Percentiles rank a stretch among this genome's conserved stretches.
These are phyloP conservation scores for Phytophthora sansomeana DNA, from an alignment of 352 stramenopile genomes.

Conservation along the genomic window DNA sequence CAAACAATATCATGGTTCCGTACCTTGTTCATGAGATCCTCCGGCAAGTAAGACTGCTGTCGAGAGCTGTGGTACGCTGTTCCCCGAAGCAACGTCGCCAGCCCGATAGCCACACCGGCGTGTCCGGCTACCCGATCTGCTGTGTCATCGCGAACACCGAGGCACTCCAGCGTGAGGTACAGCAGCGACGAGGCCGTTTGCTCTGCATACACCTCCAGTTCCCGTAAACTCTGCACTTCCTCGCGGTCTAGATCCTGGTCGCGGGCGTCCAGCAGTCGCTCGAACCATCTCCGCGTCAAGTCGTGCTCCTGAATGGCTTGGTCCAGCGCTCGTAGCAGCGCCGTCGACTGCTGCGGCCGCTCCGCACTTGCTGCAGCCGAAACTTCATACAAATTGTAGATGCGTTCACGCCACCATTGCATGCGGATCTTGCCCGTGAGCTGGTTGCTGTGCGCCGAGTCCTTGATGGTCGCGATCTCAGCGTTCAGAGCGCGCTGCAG, in stretches of 20 bases:
- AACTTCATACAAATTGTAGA: slow-evolving; percentile 73
- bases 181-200: slow-evolving; percentile 90
- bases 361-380: slow-evolving; percentile 35
- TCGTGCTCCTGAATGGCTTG: slow-evolving; percentile 72
- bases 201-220: slow-evolving; percentile 90
- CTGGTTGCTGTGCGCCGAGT: slow-evolving; percentile 87
- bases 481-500: slow-evolving; percentile 89
- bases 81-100: slow-evolving; percentile 85
- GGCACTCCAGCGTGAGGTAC: slow-evolving; percentile 90
- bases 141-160: slow-evolving; percentile 75
- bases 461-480: slow-evolving; percentile 91
- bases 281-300: slow-evolving; percentile 92
- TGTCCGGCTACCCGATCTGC: slow-evolving; percentile 86
- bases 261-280: slow-evolving; percentile 90
- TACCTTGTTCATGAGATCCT: slow-evolving; percentile 84
- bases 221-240: slow-evolving; percentile 66
- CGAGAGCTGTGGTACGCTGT: slow-evolving; percentile 73
- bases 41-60: slow-evolving; percentile 83
- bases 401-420: slow-evolving; percentile 93
- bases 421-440: slow-evolving; percentile 91
- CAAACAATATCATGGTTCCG: slow-evolving; percentile 9
- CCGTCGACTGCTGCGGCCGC: slow-evolving; percentile 48
- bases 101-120: slow-evolving; percentile 85
- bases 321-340: slow-evolving; percentile 74
- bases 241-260: slow-evolving; percentile 89